Percentiles rank a stretch among this genome's conserved stretches.
Evolutionary conservation across 75 land plant species (phyloP).

Genomic region (Larix kaempferi): DNA sequence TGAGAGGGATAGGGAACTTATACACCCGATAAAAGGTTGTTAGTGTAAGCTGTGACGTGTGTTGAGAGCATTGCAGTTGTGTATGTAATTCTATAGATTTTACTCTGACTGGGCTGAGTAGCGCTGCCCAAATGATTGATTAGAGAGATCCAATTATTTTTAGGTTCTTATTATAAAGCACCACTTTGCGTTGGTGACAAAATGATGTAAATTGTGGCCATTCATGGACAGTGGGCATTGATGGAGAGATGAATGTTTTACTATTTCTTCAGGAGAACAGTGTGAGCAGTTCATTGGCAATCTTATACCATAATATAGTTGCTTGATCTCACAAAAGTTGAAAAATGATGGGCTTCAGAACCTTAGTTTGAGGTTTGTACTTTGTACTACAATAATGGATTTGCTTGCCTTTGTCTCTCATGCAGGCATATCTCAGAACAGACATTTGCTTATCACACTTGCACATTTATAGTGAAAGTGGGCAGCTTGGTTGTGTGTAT

Average conservation of each 20-base stretch:
- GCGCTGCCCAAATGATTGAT: conserved; percentile 13
- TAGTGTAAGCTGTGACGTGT: conserved; percentile 2
- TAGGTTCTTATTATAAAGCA: conserved; percentile 21
- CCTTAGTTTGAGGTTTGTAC: not conserved
- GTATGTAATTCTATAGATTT: conserved; percentile 11
- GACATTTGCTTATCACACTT: not conserved
- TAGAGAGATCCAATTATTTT: conserved; percentile 13
- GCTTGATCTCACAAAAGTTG: conserved; percentile 1
- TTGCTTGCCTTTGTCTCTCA: not conserved
- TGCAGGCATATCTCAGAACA: not conserved
- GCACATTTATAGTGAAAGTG: not conserved
- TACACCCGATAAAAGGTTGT: conserved; percentile 11
- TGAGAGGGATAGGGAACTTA: not conserved
- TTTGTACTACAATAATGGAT: not conserved
- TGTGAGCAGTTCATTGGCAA: conserved; percentile 5
- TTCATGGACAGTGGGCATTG: conserved; percentile 8
- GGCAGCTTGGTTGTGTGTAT: not conserved
- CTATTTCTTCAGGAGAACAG: conserved; percentile 3
- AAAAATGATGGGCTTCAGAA: conserved; percentile 3
- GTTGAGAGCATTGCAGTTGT: conserved; percentile 11
- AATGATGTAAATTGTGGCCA: conserved; percentile 17
- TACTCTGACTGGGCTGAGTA: conserved; percentile 9
- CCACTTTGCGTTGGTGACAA: conserved; percentile 17
- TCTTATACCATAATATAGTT: not conserved
- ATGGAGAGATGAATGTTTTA: conserved; percentile 9